Conservation (phyloP, 148 eudicot genomes). For the Rhododendron molle region DNA sequence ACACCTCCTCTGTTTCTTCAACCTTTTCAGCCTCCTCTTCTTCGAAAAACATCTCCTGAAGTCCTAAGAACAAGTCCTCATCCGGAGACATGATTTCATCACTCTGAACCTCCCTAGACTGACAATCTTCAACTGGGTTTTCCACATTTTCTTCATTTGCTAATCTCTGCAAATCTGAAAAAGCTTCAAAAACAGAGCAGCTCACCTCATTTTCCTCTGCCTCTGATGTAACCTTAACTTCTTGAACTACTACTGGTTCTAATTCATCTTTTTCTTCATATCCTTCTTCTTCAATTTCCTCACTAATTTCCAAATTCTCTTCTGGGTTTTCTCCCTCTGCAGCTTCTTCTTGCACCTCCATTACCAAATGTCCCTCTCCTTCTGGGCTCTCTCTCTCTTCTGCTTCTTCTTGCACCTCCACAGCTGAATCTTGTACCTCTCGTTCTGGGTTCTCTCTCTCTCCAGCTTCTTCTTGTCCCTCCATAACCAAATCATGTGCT, state of each 20-base stretch:
- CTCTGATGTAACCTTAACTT: neutral
- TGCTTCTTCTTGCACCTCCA: conserved; percentile 3
- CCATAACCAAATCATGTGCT: neutral
- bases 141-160: conserved; percentile 9
- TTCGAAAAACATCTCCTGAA: neutral
- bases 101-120: neutral
- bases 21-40: conserved; percentile 5
- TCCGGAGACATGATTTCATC: conserved; percentile 14
- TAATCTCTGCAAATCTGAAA: conserved; percentile 13
- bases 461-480: conserved; percentile 11
- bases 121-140: neutral
- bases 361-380: neutral
- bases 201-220: conserved; percentile 11
- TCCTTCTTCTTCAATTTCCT: conserved; percentile 13
- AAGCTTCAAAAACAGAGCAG: conserved; percentile 20
- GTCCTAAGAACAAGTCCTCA: neutral
- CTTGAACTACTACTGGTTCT: conserved; percentile 1
- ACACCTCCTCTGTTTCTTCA: neutral
- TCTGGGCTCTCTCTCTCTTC: conserved; percentile 17
- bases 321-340: conserved; percentile 17
- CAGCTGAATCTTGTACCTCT: neutral
- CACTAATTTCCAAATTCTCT: neutral
- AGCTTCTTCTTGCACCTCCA: conserved; percentile 14
- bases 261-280: conserved; percentile 16
- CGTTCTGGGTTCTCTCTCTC: conserved; percentile 14